phyloP scores from a whole-genome alignment of 257 asterid genomes.

The Scutellaria barbata region DNA sequence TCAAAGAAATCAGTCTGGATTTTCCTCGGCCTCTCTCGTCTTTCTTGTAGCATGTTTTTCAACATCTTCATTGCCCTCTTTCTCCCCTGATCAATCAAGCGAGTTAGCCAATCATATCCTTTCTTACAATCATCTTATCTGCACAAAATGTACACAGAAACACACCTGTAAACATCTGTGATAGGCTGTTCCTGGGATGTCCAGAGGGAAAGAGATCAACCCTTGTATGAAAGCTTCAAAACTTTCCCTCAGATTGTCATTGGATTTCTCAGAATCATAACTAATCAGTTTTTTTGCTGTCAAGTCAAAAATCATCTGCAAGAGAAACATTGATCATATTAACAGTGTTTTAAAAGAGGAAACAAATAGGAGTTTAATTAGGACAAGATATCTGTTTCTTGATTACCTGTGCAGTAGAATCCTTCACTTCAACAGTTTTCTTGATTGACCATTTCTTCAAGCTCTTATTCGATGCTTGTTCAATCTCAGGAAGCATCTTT shows the following conservation, averaged over 20 bases:
- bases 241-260: slow-evolving; percentile 64
- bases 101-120: background rate
- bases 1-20: slow-evolving; percentile 79
- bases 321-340: background rate
- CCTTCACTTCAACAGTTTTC: slow-evolving; percentile 60
- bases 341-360: too few species aligned
- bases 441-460: slow-evolving; percentile 56
- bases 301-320: slow-evolving; percentile 92
- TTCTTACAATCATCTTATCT: background rate
- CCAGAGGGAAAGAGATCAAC: slow-evolving; percentile 82
- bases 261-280: slow-evolving; percentile 65
- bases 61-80: slow-evolving; percentile 81
- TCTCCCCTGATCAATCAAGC: slow-evolving; percentile 64
- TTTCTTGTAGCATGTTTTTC: slow-evolving; percentile 69
- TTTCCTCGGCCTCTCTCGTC: slow-evolving; percentile 71
- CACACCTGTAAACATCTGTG: slow-evolving; percentile 77
- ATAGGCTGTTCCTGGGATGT: slow-evolving; percentile 92
- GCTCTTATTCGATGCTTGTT: slow-evolving; percentile 50
- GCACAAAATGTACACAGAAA: background rate
- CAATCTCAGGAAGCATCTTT: slow-evolving; percentile 74
- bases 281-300: slow-evolving; percentile 87
- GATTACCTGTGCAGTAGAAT: slow-evolving; percentile 69
- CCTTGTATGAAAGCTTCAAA: slow-evolving; percentile 88
- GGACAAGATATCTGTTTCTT: background rate
- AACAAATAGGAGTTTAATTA: background rate